Percentiles rank a stretch among this genome's conserved stretches.
phyloP scores from a whole-genome alignment of 345 rosid genomes.

The Citrus trifoliata region DNA sequence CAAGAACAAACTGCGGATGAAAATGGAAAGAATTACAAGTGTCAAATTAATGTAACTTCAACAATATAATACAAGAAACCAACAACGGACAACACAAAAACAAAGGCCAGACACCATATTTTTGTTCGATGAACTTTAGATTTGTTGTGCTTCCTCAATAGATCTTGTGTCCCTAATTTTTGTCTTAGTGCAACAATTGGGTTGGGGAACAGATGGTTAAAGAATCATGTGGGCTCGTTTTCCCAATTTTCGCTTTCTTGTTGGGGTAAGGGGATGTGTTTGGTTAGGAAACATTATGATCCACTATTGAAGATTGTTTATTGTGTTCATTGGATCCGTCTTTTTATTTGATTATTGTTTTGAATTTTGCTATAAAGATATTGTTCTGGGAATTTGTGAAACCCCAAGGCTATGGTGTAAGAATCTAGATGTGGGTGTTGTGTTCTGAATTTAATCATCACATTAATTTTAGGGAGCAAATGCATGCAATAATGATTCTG shows the following conservation, averaged over 20 bases:
- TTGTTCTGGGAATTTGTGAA: not conserved
- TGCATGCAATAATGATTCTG: not conserved
- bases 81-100: not conserved
- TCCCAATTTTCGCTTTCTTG: not conserved
- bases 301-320: not conserved
- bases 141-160: not conserved
- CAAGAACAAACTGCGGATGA: conserved; percentile 10
- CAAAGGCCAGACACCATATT: conserved; percentile 19
- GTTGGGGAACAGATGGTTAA: not conserved
- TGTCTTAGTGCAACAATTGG: not conserved
- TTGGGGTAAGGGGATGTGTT: not conserved
- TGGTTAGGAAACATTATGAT: not conserved
- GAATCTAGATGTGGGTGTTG: not conserved
- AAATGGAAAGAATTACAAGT: conserved; percentile 24
- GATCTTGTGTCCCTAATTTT: not conserved
- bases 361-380: not conserved
- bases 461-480: not conserved
- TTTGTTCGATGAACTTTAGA: not conserved
- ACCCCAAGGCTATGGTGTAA: not conserved
- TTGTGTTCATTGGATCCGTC: conserved; percentile 2
- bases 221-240: not conserved
- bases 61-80: conserved; percentile 14
- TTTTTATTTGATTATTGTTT: not conserved
- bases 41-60: conserved; percentile 6
- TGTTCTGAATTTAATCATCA: not conserved